Base-by-base conservation (phyloP, 2,329 filamentous ascomycete species). In the Fusarium sp. region DNA sequence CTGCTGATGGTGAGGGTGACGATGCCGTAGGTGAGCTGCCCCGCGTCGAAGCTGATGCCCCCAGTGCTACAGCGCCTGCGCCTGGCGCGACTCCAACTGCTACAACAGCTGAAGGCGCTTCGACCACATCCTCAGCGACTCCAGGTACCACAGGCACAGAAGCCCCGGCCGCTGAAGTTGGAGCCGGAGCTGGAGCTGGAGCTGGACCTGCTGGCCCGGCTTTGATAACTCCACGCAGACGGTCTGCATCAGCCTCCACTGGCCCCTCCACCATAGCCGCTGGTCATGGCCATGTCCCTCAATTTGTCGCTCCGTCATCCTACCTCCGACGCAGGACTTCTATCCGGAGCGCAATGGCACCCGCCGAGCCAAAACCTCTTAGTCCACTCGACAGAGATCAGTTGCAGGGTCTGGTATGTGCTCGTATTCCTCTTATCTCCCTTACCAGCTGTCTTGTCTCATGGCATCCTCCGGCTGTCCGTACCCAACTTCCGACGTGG, bases 311-410 rank as follows among this genome's bases (percentile, higher is more conserved):
- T 74, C 84, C 84, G 58, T 86, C 83, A 58, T 86, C 83, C 51
- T 86, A 86, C 74, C 80, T 87, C 60, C 78, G 77, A 53, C 74
- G 74, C 57, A 74, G 74, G 68, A 70, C 72, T 57, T 69, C 74
- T 38, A 68, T 69, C 53, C 67, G 71, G 58, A 73, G 64, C 68
- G 69, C 69, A 65, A 77, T 78, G 75, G 69, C 74, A 65, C 65
- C 60, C 62, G 64, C 77, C 56, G 77, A 80, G 63, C 67, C 74
- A 62, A 77, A 76, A 63, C 72, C 77, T 57, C 78, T 81, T 75
- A 88, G 82, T 70, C 82, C 84, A 59, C 80, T 91, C 55, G 90
- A 94, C 75, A 86, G 83, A 78, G 90, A 93, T 73, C 90, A 93
- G 79, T 82, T 88, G 71, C 88, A 91, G 73, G 90, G 89, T 69